phyloP scores from a whole-genome alignment of 2,329 filamentous ascomycete species.

The Berkeleyomyces basicola region DNA sequence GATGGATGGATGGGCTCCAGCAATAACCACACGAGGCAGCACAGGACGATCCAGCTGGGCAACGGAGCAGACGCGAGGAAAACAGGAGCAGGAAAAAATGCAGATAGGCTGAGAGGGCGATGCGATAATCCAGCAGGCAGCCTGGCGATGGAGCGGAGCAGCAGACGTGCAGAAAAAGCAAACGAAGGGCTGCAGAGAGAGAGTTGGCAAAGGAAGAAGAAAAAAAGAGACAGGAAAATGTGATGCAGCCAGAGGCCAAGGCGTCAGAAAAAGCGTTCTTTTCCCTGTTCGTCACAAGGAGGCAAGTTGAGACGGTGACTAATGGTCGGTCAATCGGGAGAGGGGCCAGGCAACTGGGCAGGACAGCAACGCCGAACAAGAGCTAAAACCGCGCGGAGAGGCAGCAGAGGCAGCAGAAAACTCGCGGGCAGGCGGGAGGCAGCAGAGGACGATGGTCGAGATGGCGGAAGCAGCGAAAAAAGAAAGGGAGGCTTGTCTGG shows the following conservation, averaged over 20 bases:
- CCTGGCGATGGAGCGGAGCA: not conserved
- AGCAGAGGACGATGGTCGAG: too few species aligned
- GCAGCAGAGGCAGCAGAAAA: not conserved
- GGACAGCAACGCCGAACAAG: not conserved
- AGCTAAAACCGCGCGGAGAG: not conserved
- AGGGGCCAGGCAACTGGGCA: not conserved
- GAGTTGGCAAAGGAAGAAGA: not conserved
- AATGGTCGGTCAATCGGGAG: not conserved
- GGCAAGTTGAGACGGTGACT: slow-evolving; percentile 4
- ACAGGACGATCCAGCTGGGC: not conserved
- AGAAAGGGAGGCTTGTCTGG: too few species aligned
- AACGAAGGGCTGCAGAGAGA: not conserved
- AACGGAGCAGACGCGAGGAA: not conserved
- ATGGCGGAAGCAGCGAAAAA: too few species aligned
- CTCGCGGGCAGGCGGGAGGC: too few species aligned
- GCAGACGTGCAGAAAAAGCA: not conserved
- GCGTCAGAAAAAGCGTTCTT: not conserved
- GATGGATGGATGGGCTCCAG: not conserved
- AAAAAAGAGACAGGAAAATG: not conserved
- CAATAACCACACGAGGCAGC: slow-evolving; percentile 2
- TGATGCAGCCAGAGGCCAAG: slow-evolving; percentile 1
- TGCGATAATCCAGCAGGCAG: not conserved
- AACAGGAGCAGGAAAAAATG: not conserved
- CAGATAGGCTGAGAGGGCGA: not conserved
- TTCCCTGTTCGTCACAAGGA: not conserved